Conservation (phyloP, 306 rosid species). For the Echinosophora koreensis region DNA sequence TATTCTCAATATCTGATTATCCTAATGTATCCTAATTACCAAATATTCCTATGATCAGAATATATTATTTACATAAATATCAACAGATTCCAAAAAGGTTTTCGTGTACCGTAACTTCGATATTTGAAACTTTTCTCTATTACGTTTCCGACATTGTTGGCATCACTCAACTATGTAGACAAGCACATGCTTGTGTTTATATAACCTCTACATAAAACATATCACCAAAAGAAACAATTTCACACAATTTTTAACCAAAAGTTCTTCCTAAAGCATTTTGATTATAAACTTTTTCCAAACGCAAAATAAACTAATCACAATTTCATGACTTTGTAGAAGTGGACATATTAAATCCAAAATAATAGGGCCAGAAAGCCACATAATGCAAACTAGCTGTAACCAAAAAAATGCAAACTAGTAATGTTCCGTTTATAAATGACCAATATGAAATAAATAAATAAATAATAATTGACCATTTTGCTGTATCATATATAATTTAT, state of each 20-base stretch:
- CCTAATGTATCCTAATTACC: no score
- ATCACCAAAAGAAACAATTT: background rate
- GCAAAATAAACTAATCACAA: background rate
- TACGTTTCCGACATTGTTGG: background rate
- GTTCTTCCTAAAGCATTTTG: background rate
- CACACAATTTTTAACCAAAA: background rate
- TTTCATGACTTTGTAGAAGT: background rate
- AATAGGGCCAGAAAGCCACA: background rate
- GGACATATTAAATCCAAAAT: background rate
- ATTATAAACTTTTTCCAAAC: background rate
- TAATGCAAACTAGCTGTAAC: background rate
- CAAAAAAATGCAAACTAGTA: background rate
- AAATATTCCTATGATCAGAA: no score
- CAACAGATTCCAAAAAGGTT: background rate
- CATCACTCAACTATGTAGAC: background rate
- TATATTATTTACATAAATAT: no score
- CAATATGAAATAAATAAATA: background rate
- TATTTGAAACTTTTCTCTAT: background rate
- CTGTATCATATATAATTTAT: constrained; percentile 23
- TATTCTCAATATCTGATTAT: no score
- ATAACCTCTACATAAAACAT: background rate
- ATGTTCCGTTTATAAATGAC: background rate
- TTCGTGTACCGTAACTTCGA: background rate
- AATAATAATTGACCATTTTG: background rate
- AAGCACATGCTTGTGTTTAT: background rate